These are phyloP conservation scores for Leishmania tarentolae DNA, from an alignment of 208 protist species.

Conservation along the genomic window DNA sequence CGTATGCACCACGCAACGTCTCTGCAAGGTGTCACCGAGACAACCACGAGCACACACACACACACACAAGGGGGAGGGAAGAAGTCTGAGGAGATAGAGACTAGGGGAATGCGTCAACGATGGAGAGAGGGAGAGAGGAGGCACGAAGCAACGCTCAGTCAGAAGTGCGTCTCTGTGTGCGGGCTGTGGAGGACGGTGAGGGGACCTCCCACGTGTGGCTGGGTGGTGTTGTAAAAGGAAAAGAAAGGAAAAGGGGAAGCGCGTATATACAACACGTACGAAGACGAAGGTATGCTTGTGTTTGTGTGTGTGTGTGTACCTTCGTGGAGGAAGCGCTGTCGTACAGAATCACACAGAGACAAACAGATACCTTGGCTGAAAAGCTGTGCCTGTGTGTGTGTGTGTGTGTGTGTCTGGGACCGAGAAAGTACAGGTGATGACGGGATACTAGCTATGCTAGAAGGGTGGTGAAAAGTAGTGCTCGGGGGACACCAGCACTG, in stretches of 20 bases:
- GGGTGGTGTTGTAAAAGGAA: neutral
- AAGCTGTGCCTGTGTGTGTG: neutral
- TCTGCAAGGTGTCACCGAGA: neutral
- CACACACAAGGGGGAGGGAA: neutral
- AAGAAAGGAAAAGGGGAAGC: neutral
- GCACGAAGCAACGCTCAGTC: neutral
- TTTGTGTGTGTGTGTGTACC: neutral
- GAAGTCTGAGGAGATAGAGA: neutral
- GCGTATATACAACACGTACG: neutral
- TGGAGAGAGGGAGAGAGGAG: neutral
- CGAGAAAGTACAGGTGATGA: neutral
- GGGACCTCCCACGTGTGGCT: neutral
- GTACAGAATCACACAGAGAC: neutral
- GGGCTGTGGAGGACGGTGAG: neutral
- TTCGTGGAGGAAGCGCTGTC: neutral
- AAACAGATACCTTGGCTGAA: neutral
- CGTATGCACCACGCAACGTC: neutral
- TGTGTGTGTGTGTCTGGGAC: neutral
- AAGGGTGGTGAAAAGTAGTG: neutral
- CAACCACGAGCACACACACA: neutral
- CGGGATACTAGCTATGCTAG: neutral
- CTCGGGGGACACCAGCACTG: neutral
- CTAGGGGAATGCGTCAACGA: neutral
- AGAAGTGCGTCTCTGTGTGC: neutral
- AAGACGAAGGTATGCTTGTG: neutral